Percentiles rank a stretch among this genome's conserved stretches.
These are phyloP conservation scores for Raphidocelis subcapitata DNA, from an alignment of 139 green algal genomes.

Conservation along the genomic window DNA sequence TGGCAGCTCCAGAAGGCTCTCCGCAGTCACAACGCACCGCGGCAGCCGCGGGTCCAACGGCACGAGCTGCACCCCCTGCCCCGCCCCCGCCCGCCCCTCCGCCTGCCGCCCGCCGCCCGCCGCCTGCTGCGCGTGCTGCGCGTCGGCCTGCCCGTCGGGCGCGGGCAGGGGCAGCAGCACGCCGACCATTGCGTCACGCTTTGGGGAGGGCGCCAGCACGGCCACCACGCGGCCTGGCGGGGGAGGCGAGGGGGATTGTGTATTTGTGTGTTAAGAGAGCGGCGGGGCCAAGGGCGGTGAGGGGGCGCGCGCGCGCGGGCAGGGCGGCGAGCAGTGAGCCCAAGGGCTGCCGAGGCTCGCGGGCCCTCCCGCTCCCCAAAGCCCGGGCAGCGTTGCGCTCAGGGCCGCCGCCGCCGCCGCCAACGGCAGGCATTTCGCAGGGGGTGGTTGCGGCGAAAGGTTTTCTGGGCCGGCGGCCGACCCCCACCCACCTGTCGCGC, in stretches of 20 bases:
- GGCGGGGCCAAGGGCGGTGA: background rate
- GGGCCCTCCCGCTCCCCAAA: too few relatives aligned
- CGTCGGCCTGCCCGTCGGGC: background rate
- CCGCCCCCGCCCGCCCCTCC: background rate
- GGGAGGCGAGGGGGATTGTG: background rate
- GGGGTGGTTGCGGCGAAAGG: too few relatives aligned
- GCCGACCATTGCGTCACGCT: conserved; percentile 72
- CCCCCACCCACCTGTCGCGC: conserved; percentile 7
- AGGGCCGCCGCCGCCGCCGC: too few relatives aligned
- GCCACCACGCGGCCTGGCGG: conserved; percentile 71
- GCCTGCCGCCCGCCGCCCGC: background rate
- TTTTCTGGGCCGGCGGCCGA: background rate
- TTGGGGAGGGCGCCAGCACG: conserved; percentile 54
- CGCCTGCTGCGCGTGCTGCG: conserved; percentile 8
- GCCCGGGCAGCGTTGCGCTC: too few relatives aligned
- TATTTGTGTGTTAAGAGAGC: background rate
- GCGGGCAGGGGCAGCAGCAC: conserved; percentile 50
- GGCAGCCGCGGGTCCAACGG: conserved; percentile 74
- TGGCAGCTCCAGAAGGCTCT: conserved; percentile 8
- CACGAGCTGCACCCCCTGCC: conserved; percentile 35
- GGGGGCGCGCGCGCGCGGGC: too few relatives aligned
- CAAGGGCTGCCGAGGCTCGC: too few relatives aligned
- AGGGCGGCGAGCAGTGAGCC: too few relatives aligned
- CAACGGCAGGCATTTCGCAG: background rate
- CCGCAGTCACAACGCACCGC: conserved; percentile 34